Conservation (phyloP, 108 stramenopile species). For the Nannochloropsis salina region DNA sequence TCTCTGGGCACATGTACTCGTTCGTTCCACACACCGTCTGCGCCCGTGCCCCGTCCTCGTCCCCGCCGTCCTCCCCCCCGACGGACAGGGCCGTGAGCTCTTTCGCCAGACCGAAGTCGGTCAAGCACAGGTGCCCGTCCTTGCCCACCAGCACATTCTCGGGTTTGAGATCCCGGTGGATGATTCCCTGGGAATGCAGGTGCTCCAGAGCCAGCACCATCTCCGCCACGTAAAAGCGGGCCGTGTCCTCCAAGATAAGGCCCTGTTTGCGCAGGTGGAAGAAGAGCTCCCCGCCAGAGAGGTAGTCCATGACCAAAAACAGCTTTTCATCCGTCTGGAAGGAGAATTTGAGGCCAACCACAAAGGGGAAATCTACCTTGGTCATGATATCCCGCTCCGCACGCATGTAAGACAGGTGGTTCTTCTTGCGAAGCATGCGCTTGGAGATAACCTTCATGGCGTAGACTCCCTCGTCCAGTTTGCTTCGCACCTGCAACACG, state of each 20-base stretch:
- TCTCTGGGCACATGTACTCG: slow-evolving; percentile 68
- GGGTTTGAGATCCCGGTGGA: slow-evolving; percentile 91
- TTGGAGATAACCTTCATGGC: slow-evolving; percentile 98
- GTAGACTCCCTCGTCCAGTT: slow-evolving; percentile 63
- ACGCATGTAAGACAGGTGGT: slow-evolving; percentile 51
- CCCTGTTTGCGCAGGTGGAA: slow-evolving; percentile 66
- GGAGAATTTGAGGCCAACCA: slow-evolving; percentile 86
- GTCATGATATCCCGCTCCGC: slow-evolving; percentile 89
- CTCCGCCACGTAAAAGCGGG: slow-evolving; percentile 91
- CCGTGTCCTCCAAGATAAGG: slow-evolving; percentile 67
- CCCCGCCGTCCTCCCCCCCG: slow-evolving; percentile 8
- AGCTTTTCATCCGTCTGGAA: slow-evolving; percentile 90
- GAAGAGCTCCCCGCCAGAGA: slow-evolving; percentile 92
- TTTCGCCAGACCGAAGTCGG: slow-evolving; percentile 93
- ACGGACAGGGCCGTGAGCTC: neutral
- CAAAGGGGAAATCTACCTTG: slow-evolving; percentile 84
- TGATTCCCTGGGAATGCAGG: slow-evolving; percentile 71
- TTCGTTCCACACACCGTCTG: slow-evolving; percentile 61
- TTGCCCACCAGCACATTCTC: slow-evolving; percentile 82
- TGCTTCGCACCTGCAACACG: slow-evolving; percentile 76
- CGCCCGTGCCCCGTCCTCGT: slow-evolving; percentile 40
- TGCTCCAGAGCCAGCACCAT: slow-evolving; percentile 81
- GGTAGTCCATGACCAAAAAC: slow-evolving; percentile 92
- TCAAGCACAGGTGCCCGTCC: slow-evolving; percentile 85
- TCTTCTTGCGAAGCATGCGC: slow-evolving; percentile 70